Base-by-base conservation (phyloP, 805 yeast species). In the Jamesozyma rosinii region DNA sequence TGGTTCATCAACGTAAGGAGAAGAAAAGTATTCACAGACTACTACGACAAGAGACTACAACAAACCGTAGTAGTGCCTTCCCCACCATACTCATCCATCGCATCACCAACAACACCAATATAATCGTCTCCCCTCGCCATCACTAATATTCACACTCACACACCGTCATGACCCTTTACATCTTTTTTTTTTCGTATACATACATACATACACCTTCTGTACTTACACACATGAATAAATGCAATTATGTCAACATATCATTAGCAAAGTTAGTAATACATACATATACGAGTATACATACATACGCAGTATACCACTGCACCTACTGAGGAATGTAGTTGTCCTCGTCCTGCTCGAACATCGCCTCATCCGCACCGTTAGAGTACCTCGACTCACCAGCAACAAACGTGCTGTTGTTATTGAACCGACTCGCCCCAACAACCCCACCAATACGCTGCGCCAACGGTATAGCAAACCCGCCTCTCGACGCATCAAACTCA, bases 1-100 rank as follows among this genome's bases (percentile, higher is more conserved):
- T 85, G 95, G 95, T 85, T 85, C 55, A 86, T 85, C 56, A 85
- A 85, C 58, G 94, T 90, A 17, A 74, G 95, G 53, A 71, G 95
- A 54, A 69, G 95, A 51, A 78, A 83, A 56, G 74, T 85, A 5
- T 63, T 62, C 35, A 53, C 53, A 38, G 66, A 61, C 26, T 58
- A 61, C 42, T 58, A 58, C 35, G 57, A 55, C 27, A 31, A 18
- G 5, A 11, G 18, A 32, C 29, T 24, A 24, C 29, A 24, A 24
- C 29, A 24, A 24, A 24, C 29, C 11, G 29, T 24, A 24, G 29
- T 24, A 11, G 24, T 21, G 15, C 15, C 33, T 18, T 21, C 31
- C 13, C 15, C 29, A 20, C 19, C 36, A 17, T 24, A 24, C 29
- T 33, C 36, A 5, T 18, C 36, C 8, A 14, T 14, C 5, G 8